Base-by-base conservation (phyloP, 257 asterid genomes). In the Penstemon barbatus region DNA sequence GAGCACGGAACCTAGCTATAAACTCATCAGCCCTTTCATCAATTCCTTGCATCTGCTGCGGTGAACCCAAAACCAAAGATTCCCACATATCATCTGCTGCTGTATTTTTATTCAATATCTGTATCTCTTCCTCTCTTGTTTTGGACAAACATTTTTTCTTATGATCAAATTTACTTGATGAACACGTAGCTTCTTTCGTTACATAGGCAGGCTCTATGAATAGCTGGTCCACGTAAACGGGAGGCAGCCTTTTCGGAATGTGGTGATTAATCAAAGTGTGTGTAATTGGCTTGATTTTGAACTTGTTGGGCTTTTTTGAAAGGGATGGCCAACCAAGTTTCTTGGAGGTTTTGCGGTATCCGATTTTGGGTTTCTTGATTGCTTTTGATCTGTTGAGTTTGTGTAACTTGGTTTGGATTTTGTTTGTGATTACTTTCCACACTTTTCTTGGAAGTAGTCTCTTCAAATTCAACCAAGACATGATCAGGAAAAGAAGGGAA, bases 31-130 rank as follows among this genome's bases (percentile, higher is more conserved):
- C 97, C 78, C 91, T 83, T 46, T 87, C 89, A 59, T 91, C 59
- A 12, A 91, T 91, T 33, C 78, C 84, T 40, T 87, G 76, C 91
- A 84, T 70, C 25, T 88, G 92, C 36, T 86, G 92, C 3, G 96
- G 87, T 5, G 95, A 86, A 40, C 81, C 86, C 59, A 89, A n/a
- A 40, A 58, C 78, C 85, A 88, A 59, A 0, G 95, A 82, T 68
- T 91, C 97, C 97, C 97, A 91, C 84, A 83, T 63, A 15, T 87
- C 89, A 78, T 91, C 97, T n/a, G 94, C 18, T 15, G 18, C 95
- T 10, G 53, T 69, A 55, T 52, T 33, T 61, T 52, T n/a, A 40
- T 36, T 57, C 5, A 11, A 5, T 8, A 8, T 71, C 9, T 63
- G 10, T 7, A 5, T 25, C 8, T 40, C 49, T 19, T 56, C 61